A percentile compares a stretch with the other conserved stretches of the same genome.
These are phyloP conservation scores for Chlamydomonas sp. DNA, from an alignment of 139 green algal genomes.

Conservation along the genomic window DNA sequence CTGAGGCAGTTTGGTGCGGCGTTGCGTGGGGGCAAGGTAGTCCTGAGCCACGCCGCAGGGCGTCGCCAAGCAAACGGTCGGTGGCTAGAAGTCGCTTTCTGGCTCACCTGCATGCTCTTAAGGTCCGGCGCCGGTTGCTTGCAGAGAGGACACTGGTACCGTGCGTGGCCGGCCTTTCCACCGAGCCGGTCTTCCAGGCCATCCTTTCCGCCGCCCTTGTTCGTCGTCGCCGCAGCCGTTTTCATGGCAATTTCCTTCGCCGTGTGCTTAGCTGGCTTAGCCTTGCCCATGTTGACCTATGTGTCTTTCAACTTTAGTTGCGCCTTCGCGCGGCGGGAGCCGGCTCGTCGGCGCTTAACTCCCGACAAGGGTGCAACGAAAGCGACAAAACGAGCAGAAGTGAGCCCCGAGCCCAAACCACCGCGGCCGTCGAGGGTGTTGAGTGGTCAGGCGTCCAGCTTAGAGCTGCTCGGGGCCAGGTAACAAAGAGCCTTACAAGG, in stretches of 20 bases:
- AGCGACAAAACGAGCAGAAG: too few species aligned
- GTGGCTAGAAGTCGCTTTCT: constrained; percentile 56
- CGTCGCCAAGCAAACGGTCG: neutral
- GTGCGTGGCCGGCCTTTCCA: constrained; percentile 81
- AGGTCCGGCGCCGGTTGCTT: constrained; percentile 67
- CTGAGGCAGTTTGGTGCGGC: too few species aligned
- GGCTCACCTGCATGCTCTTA: constrained; percentile 81
- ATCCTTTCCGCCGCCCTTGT: constrained; percentile 78
- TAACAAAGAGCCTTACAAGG: too few species aligned
- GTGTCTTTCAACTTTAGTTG: neutral
- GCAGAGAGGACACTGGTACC: constrained; percentile 79
- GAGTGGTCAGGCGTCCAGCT: too few species aligned
- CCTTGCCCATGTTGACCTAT: constrained; percentile 60
- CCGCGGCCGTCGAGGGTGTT: too few species aligned
- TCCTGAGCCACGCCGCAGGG: neutral
- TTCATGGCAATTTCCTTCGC: constrained; percentile 72
- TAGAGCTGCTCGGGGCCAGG: too few species aligned
- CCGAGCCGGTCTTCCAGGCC: constrained; percentile 77
- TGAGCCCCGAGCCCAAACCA: too few species aligned
- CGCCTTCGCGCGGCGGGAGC: too few species aligned
- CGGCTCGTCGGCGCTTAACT: too few species aligned
- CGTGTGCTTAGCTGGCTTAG: constrained; percentile 89
- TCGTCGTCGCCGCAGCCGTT: constrained; percentile 68
- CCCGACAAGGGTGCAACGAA: too few species aligned
- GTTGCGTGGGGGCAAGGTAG: too few species aligned